Base-by-base conservation (phyloP, 2,329 filamentous ascomycete species). In the Penicillium sp. region DNA sequence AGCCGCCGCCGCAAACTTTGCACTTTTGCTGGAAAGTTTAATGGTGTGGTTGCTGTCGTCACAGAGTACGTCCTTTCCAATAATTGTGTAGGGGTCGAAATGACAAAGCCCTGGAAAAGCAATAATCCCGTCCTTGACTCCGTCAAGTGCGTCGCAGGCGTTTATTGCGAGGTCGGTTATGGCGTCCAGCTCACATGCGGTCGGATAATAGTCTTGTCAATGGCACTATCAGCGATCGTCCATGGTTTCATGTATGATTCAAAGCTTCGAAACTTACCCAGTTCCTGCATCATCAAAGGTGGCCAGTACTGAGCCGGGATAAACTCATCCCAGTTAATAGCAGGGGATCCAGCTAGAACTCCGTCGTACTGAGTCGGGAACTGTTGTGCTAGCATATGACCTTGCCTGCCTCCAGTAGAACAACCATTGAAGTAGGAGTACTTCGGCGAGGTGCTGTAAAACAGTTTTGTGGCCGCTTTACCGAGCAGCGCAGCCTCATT, bases 331-430 rank as follows among this genome's bases (percentile, higher is more conserved):
- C 29, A 39, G 24, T 54, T 54, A 3, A 54, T 54, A 27, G 52
- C 46, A 21, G 42, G 48, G 16, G 45, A 46, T 13, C 38, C 49
- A 10, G 82, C 78, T 0, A 84, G 58, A 11, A 82, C 75, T 14
- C 83, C 83, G 58, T 86, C 81, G 50, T 84, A 86, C 47, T 83
- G 81, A 0, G 78, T 71, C 0, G 84, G 82, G 54, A 78, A 84
- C 4, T 68, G 60, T 58, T 86, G 78, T 0, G 81, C 79, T 7
- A 79, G 38, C 53, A 63, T 56, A 9, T 62, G 49, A 1, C 58
- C 63, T 24, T 66, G 63, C 4, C 66, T 53, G 9, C 64, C 66
- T 8, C 66, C 66, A 1, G 40, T 47, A 2, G 62, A 66, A 44
- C 64, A 67, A 2, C 62, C 64, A 8, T 39, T 53, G 29, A 45